Conservation (phyloP, 108 stramenopile species). For the Craspedostauros australis region DNA sequence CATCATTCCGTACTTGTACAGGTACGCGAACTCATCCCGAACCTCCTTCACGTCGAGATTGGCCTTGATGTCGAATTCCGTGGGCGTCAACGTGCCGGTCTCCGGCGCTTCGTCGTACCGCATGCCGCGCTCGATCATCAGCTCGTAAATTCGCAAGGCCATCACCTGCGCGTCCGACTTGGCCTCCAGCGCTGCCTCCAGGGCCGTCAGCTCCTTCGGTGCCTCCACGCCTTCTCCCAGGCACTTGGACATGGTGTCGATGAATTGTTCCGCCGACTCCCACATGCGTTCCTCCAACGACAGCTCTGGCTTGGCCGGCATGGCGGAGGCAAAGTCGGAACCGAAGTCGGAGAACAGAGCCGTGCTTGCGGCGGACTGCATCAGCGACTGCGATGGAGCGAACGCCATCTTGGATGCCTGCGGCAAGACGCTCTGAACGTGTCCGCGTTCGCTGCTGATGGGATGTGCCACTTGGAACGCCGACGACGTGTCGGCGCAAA, state of each 20-base stretch:
- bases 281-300: slow-evolving; percentile 46
- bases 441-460: no score
- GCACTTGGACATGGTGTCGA: slow-evolving; percentile 30
- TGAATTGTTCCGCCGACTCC: slow-evolving; percentile 51
- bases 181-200: slow-evolving; percentile 34
- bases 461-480: no score
- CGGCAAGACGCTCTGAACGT: no score
- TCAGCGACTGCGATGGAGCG: no score
- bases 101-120: slow-evolving; percentile 61
- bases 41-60: slow-evolving; percentile 69
- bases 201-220: slow-evolving; percentile 48
- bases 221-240: slow-evolving; percentile 49
- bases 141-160: slow-evolving; percentile 43
- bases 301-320: slow-evolving; percentile 58
- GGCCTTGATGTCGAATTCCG: slow-evolving; percentile 59
- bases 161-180: slow-evolving; percentile 21
- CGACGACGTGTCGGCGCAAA: no score
- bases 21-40: slow-evolving; percentile 50
- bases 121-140: slow-evolving; percentile 80
- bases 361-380: no score
- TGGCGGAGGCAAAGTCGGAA: slow-evolving; percentile 65
- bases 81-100: slow-evolving; percentile 45
- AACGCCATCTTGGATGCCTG: no score
- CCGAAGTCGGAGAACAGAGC: no score
- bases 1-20: slow-evolving; percentile 66